A percentile compares a stretch with the other conserved stretches of the same genome.
Evolutionary conservation across 495 filamentous ascomycete genomes (phyloP).

Genomic region (Beverwykella pulmonaria): DNA sequence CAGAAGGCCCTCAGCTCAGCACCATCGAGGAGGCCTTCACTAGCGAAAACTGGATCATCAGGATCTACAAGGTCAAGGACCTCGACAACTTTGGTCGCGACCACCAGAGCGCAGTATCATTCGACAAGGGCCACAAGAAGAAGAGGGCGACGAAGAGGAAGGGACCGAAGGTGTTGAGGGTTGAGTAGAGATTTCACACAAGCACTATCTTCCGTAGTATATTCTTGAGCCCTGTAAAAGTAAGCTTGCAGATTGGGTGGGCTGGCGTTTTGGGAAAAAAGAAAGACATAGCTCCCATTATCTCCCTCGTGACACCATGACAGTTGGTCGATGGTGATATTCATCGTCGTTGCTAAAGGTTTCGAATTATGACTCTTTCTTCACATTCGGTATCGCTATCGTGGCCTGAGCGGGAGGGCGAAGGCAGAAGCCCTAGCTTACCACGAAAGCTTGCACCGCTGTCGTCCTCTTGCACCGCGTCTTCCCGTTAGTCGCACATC

Average conservation of each 20-base stretch:
- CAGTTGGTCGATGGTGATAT: neutral
- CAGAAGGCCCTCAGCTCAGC: constrained; percentile 81
- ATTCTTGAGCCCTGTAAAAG: constrained; percentile 23
- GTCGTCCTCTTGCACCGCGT: constrained; percentile 17
- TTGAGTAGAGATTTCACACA: constrained; percentile 54
- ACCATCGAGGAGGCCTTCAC: constrained; percentile 97
- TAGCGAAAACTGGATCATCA: constrained; percentile 99
- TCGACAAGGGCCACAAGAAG: constrained; percentile 93
- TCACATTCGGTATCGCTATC: neutral
- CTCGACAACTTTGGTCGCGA: constrained; percentile 94
- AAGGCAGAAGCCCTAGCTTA: neutral
- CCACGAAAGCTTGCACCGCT: neutral
- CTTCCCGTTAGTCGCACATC: neutral
- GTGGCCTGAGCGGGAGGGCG: neutral
- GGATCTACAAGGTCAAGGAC: constrained; percentile 99
- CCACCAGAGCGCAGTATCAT: constrained; percentile 79
- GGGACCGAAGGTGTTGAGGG: constrained; percentile 77
- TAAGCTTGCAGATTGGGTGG: constrained; percentile 6
- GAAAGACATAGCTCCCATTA: constrained; percentile 10
- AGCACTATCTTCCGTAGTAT: constrained; percentile 12
- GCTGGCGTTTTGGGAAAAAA: constrained; percentile 25
- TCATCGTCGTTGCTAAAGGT: neutral
- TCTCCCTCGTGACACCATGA: neutral
- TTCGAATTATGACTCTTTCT: neutral
- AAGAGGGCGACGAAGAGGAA: constrained; percentile 78